Conservation (phyloP, 371 early-diverging fungal species). For the Apophysomyces ossiformis region DNA sequence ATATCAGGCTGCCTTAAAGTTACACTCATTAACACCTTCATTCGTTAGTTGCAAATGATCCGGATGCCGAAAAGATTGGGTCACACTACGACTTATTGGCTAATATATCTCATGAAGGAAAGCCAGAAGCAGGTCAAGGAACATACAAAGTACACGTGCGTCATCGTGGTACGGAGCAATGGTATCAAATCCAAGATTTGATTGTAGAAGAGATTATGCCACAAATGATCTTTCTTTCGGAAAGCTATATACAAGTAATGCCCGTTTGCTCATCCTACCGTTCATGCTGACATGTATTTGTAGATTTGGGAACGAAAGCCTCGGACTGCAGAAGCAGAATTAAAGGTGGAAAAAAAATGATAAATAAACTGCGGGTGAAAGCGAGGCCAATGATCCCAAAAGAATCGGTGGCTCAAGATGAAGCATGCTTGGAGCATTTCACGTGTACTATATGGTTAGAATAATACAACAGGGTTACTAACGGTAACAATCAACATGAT, state of each 20-base stretch:
- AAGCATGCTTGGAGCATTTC: too few relatives aligned
- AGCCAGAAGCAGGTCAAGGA: conserved; percentile 71
- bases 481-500: too few relatives aligned
- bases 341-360: not conserved
- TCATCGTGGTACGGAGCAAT: conserved; percentile 83
- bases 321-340: not conserved
- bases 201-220: conserved; percentile 92
- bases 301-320: conserved; percentile 39
- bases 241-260: conserved; percentile 90
- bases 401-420: too few relatives aligned
- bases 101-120: conserved; percentile 93
- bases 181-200: conserved; percentile 95
- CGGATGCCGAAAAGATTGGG: conserved; percentile 50
- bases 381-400: too few relatives aligned
- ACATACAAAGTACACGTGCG: conserved; percentile 85
- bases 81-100: conserved; percentile 86
- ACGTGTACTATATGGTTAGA: too few relatives aligned
- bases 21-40: not conserved
- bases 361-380: too few relatives aligned
- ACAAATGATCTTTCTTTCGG: conserved; percentile 93
- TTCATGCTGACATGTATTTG: not conserved
- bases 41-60: conserved; percentile 51
- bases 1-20: conserved; percentile 7
- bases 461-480: too few relatives aligned
- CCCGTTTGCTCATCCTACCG: conserved; percentile 15